These are phyloP conservation scores for Uncinocarpus reesii DNA, from an alignment of 2,329 filamentous ascomycete species.

Conservation along the genomic window DNA sequence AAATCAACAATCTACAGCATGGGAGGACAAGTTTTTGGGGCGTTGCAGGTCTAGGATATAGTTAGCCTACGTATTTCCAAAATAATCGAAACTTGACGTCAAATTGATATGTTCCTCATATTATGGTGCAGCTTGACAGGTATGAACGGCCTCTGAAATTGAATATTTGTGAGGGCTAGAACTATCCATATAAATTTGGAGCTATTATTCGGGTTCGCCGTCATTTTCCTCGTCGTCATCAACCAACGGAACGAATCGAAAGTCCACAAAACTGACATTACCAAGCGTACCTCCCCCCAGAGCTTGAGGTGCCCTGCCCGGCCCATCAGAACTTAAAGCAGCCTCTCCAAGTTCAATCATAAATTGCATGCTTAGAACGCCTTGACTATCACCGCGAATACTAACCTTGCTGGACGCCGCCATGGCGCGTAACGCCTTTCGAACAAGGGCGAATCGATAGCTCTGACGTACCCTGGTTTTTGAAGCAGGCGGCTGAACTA, in stretches of 20 bases:
- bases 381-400: conserved; percentile 74
- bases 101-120: no score
- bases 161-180: no score
- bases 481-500: conserved; percentile 48
- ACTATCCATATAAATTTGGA: not conserved
- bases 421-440: conserved; percentile 85
- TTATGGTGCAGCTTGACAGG: no score
- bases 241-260: conserved; percentile 38
- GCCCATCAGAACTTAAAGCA: conserved; percentile 17
- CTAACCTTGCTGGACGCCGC: conserved; percentile 84
- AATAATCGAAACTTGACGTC: no score
- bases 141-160: no score
- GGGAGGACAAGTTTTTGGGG: no score
- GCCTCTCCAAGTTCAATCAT: conserved; percentile 78
- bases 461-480: conserved; percentile 58
- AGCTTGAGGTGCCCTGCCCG: conserved; percentile 18
- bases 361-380: conserved; percentile 87
- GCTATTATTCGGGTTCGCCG: conserved; percentile 3
- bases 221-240: conserved; percentile 29
- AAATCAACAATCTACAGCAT: no score
- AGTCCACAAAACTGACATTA: conserved; percentile 39
- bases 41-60: no score
- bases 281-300: conserved; percentile 20
- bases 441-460: conserved; percentile 81
- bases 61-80: no score